Base-by-base conservation (phyloP, 768 basidiomycete species). In the Rhizopogon salebrosus region DNA sequence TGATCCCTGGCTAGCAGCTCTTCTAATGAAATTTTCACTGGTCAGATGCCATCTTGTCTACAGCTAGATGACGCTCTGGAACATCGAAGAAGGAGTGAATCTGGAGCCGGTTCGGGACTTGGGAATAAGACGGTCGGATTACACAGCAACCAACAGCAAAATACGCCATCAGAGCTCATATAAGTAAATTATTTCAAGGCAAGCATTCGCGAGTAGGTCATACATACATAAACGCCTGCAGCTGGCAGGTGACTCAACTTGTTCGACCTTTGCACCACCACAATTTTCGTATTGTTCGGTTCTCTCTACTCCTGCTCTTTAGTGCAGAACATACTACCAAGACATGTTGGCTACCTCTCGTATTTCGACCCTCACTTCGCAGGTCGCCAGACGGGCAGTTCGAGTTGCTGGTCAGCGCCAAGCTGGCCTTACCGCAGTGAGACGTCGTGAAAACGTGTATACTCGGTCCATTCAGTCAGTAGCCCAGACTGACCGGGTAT, bases 401-500 rank as follows among this genome's bases (percentile, higher is more conserved):
- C 63, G 78, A 52, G 72, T 82, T 41, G 78, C 79, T 38, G 63
- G 70, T 40, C 57, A 63, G 18, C 64, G 68, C 45, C 78, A 77
- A 52, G 72, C 74, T 41, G 74, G 69, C 8, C 54, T 71, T 18
- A 70, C 65, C 1, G 74, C 70, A 18, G 67, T 78, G 27, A 71
- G 75, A 57, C 68, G 73, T 42, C 70, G 62, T 53, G 58, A 55
- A 35, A 64, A 62, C 42, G 61, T 67, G 40, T 67, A 68, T 23
- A 62, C 69, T 49, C 72, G 82, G 41, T 70, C 68, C 48, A 72
- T 85, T 49, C 83, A 84, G 60, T 79, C 80, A 57, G 76, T 79
- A 54, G 83, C 85, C 8, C 87, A 89, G 66, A 86, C 87, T 6
- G 87, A 90, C 72, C 73, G 87, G 62, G 87, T 89, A 59, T 38